Conservation (phyloP, 805 yeast species). For the Blastobotrys attinorum region DNA sequence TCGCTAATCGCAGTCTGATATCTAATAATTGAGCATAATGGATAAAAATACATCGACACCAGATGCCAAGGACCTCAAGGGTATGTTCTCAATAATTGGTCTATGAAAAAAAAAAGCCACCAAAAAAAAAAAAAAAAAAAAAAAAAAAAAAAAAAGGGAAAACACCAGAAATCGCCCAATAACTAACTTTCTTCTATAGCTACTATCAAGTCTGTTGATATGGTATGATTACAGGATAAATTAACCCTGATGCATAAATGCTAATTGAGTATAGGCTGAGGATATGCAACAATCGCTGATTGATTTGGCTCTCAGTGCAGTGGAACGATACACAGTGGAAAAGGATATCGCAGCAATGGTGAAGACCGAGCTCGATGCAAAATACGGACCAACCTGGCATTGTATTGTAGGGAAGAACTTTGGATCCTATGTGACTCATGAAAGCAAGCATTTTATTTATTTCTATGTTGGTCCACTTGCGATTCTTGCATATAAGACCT, state of each 20-base stretch:
- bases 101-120: too few species aligned
- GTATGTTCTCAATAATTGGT: too few species aligned
- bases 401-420: slow-evolving; percentile 54
- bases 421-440: slow-evolving; percentile 56
- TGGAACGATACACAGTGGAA: slow-evolving; percentile 25
- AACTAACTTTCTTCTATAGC: background rate
- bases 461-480: slow-evolving; percentile 47
- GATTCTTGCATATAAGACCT: slow-evolving; percentile 48
- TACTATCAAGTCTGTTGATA: slow-evolving; percentile 26
- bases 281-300: slow-evolving; percentile 25
- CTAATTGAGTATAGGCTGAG: slow-evolving; percentile 19
- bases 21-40: too few species aligned
- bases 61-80: too few species aligned
- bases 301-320: slow-evolving; percentile 15
- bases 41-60: too few species aligned
- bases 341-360: slow-evolving; percentile 49
- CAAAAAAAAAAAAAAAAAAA: too few species aligned
- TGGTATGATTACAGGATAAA: slow-evolving; percentile 23
- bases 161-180: too few species aligned
- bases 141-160: too few species aligned
- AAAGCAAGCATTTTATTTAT: slow-evolving; percentile 45
- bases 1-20: too few species aligned
- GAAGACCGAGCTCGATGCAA: slow-evolving; percentile 49
- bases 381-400: slow-evolving; percentile 56
- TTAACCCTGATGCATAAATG: too few species aligned